A percentile compares a stretch with the other conserved stretches of the same genome.
These are phyloP conservation scores for Fusarium circinatum DNA, from an alignment of 2,329 filamentous ascomycete species.

Conservation along the genomic window DNA sequence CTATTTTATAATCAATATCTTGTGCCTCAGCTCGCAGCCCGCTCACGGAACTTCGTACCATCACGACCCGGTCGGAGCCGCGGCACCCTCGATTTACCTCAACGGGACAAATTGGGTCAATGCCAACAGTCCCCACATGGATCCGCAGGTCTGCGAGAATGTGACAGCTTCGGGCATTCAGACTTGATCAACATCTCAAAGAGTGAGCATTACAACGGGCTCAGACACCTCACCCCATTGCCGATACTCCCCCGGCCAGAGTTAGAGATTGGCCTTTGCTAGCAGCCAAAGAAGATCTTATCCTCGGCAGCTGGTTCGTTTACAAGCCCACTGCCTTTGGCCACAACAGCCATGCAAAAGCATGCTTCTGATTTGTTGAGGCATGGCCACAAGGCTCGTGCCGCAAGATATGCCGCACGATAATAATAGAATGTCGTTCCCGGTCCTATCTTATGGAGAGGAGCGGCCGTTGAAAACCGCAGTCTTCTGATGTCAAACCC, in stretches of 20 bases:
- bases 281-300: background rate
- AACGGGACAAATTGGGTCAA: slow-evolving; percentile 21
- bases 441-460: slow-evolving; percentile 1
- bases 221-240: slow-evolving; percentile 15
- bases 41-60: slow-evolving; percentile 19
- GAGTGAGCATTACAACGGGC: slow-evolving; percentile 32
- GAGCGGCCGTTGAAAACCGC: background rate
- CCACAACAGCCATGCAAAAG: slow-evolving; percentile 14
- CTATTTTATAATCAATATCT: background rate
- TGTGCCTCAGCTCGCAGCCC: background rate
- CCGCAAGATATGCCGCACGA: slow-evolving; percentile 27
- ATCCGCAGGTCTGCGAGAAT: slow-evolving; percentile 28
- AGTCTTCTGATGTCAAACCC: background rate
- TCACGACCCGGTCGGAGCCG: slow-evolving; percentile 30
- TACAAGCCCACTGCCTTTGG: slow-evolving; percentile 5
- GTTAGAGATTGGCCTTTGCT: slow-evolving; percentile 1
- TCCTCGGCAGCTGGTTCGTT: background rate
- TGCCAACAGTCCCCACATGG: slow-evolving; percentile 29
- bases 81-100: slow-evolving; percentile 27
- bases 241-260: background rate
- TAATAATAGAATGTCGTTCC: slow-evolving; percentile 38
- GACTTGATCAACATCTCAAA: slow-evolving; percentile 35
- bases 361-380: slow-evolving; percentile 21
- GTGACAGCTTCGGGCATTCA: slow-evolving; percentile 24
- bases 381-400: slow-evolving; percentile 18